phyloP scores from a whole-genome alignment of 495 filamentous ascomycete genomes.

The Aspergillus olivimuriae region DNA sequence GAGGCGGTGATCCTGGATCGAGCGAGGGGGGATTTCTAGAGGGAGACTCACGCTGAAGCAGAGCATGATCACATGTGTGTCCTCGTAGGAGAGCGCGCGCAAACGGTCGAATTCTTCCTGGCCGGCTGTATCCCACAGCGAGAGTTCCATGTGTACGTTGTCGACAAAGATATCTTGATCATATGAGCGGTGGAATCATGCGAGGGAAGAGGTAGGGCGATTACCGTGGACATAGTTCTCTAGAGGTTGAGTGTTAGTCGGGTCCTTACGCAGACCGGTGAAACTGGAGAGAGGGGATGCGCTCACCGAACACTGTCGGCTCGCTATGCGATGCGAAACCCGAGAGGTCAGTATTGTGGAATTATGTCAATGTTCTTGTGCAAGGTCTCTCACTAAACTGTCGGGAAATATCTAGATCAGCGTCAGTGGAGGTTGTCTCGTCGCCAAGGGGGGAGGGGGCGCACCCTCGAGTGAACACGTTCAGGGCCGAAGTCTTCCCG shows the following conservation, averaged over 20 bases:
- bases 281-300: background rate
- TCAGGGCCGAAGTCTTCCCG: slow-evolving; percentile 94
- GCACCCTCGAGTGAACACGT: slow-evolving; percentile 97
- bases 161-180: slow-evolving; percentile 91
- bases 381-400: slow-evolving; percentile 67
- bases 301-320: slow-evolving; percentile 85
- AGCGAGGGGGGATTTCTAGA: background rate
- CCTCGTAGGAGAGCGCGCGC: slow-evolving; percentile 91
- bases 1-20: background rate
- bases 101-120: slow-evolving; percentile 99
- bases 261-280: slow-evolving; percentile 5
- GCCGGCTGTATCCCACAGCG: slow-evolving; percentile 95
- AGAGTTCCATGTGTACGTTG: slow-evolving; percentile 90
- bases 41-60: slow-evolving; percentile 69
- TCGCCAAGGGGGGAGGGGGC: slow-evolving; percentile 17
- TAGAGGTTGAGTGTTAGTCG: slow-evolving; percentile 29
- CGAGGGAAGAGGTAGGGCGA: background rate
- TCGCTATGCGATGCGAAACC: slow-evolving; percentile 50
- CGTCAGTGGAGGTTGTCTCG: slow-evolving; percentile 16
- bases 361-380: background rate
- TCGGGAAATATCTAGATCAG: slow-evolving; percentile 77
- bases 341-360: slow-evolving; percentile 22
- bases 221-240: slow-evolving; percentile 98
- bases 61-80: slow-evolving; percentile 97
- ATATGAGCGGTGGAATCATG: slow-evolving; percentile 9